phyloP scores from a whole-genome alignment of 352 stramenopile species.

The Phytophthora boehmeriae region DNA sequence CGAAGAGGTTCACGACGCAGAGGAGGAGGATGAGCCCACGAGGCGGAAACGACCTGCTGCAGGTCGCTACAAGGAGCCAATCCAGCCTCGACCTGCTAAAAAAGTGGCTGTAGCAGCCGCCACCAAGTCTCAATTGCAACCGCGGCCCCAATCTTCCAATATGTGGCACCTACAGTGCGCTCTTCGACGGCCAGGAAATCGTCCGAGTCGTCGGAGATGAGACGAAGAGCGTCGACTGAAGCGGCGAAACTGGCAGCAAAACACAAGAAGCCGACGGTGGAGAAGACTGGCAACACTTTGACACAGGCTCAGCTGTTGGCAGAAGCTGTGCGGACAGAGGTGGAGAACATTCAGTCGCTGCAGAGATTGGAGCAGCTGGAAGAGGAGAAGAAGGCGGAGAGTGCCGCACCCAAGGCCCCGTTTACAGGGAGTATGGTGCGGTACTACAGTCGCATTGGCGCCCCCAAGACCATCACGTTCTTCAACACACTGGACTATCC shows the following conservation, averaged over 20 bases:
- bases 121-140: conserved; percentile 3
- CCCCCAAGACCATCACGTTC: conserved; percentile 84
- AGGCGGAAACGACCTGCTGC: conserved; percentile 33
- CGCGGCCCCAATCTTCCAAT: conserved; percentile 21
- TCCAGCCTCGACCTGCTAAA: conserved; percentile 30
- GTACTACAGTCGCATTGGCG: conserved; percentile 66
- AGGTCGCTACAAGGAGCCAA: conserved; percentile 40
- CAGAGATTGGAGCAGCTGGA: conserved; percentile 79
- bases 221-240: conserved; percentile 57
- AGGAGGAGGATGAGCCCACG: conserved; percentile 51
- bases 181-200: conserved; percentile 68
- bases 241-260: conserved; percentile 48
- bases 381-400: conserved; percentile 83
- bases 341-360: conserved; percentile 83
- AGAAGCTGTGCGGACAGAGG: conserved; percentile 79
- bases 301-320: conserved; percentile 73
- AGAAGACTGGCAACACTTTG: conserved; percentile 57
- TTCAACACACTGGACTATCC: conserved; percentile 73
- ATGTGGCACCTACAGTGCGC: conserved; percentile 49
- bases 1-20: conserved; percentile 73
- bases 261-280: conserved; percentile 30
- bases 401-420: conserved; percentile 66
- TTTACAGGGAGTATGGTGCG: conserved; percentile 73
- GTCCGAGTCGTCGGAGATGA: conserved; percentile 63
- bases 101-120: conserved; percentile 4